Conservation (phyloP, 441 rosid genomes). For the Adansonia grandidieri region DNA sequence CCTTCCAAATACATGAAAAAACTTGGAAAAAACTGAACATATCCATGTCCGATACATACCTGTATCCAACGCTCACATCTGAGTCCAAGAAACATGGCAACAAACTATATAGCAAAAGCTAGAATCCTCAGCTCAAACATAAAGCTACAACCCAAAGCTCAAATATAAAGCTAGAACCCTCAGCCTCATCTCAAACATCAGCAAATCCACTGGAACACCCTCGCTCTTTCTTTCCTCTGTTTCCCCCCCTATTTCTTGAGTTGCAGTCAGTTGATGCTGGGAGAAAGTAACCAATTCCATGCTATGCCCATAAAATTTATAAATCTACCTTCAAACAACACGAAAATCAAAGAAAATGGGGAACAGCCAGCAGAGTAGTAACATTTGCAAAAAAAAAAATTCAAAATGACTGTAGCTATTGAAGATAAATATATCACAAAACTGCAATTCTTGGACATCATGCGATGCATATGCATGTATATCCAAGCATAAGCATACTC, state of each 20-base stretch:
- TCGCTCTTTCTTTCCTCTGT: not conserved
- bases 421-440: not conserved
- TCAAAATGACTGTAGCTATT: not conserved
- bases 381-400: not conserved
- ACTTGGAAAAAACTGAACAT: too few species aligned
- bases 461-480: not conserved
- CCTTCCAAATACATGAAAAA: too few species aligned
- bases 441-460: not conserved
- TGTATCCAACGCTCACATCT: too few species aligned
- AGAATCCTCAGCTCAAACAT: not conserved
- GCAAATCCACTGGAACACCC: not conserved
- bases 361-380: not conserved
- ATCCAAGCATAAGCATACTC: constrained; percentile 7
- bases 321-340: not conserved
- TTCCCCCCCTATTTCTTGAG: not conserved
- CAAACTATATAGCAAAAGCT: not conserved
- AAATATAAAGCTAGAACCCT: not conserved
- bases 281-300: not conserved
- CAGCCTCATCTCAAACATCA: not conserved
- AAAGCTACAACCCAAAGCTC: not conserved
- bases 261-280: not conserved
- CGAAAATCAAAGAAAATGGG: not conserved
- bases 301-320: not conserved
- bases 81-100: too few species aligned
- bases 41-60: too few species aligned